Evolutionary conservation across 1,139 yeast species (phyloP), one percentile per base, ranked within the genome.

Genomic region (Blastobotrys arbuscula): DNA sequence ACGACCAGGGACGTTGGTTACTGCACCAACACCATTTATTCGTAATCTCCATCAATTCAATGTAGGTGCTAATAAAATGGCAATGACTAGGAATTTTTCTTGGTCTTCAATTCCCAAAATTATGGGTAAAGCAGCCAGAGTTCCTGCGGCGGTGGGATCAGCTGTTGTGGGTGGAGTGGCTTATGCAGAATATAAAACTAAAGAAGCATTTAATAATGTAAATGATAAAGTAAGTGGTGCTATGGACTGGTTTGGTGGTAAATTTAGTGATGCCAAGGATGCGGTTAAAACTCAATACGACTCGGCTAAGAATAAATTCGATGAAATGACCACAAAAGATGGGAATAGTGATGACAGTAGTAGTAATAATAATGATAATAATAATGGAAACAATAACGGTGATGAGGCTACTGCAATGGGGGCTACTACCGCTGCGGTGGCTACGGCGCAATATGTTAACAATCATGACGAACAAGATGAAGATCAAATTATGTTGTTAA

Each of bases 151-250:
- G 55, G 69, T 87, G 1, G 96, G 96, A 1, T 95, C 96, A 8
- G 88, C 96, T 0, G 68, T 89, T 41, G 96, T 95, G 1, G 97
- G 97, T 8, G 96, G 95, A 2, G 95, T 96, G 0, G 84, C 96
- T 3, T 92, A 89, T 62, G 82, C 89, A 42, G 88, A 90, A 26
- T 89, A 89, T 65, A 90, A 92, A 65, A 85, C 89, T 2, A 95
- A 89, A 52, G 95, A 90, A 66, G 95, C 95, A 0, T 76, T 88
- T 0, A 73, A 66, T 39, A 87, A 77, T 58, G 79, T 96, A 0
- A 74, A 74, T 48, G 95, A 85, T 52, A 79, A 79, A 62, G 60
- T 89, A 42, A 73, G 74, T 8, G 73, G 79, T 45, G 70, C 84
- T 20, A 78, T 79, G 6, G 73, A 65, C 15, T 70, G 65, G 95